Evolutionary conservation across 192 early-diverging fungal genomes (phyloP).

Genomic region (Hyaloraphidium curvatum): DNA sequence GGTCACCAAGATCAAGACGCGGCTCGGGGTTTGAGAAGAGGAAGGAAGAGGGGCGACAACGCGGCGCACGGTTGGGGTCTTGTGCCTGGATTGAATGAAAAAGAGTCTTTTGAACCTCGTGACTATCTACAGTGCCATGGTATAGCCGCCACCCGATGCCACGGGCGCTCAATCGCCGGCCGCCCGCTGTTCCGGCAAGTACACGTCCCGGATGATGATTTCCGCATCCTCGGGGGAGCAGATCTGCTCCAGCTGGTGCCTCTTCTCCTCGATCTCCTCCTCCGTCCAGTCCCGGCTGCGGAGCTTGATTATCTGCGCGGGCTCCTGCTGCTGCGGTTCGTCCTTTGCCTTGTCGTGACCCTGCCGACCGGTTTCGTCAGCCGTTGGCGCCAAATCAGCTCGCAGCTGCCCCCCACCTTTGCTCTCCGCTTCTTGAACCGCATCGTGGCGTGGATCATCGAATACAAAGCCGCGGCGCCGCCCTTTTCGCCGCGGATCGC

Average conservation of each 20-base stretch:
- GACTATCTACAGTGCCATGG: too few species aligned
- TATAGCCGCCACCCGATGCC: too few species aligned
- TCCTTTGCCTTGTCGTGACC: neutral
- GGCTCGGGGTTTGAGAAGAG: too few species aligned
- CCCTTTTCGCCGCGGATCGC: neutral
- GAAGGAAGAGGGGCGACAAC: too few species aligned
- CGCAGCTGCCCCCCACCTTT: neutral
- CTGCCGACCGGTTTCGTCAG: neutral
- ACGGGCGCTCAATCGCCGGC: too few species aligned
- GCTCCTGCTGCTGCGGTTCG: neutral
- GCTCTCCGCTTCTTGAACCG: neutral
- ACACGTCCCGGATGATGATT: too few species aligned
- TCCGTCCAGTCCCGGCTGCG: neutral
- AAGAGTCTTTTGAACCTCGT: too few species aligned
- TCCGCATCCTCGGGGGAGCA: neutral
- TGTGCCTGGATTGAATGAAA: too few species aligned
- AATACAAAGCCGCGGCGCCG: neutral
- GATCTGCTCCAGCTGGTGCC: neutral
- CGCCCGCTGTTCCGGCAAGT: too few species aligned
- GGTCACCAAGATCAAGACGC: too few species aligned
- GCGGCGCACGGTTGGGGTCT: too few species aligned
- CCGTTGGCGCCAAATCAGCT: neutral
- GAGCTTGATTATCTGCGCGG: neutral
- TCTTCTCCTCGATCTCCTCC: neutral
- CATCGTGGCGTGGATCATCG: neutral